Evolutionary conservation across 225 moss, liverwort and hornwort species (phyloP), one percentile per base, ranked within the genome.

Genomic region (Polytrichum commune): DNA sequence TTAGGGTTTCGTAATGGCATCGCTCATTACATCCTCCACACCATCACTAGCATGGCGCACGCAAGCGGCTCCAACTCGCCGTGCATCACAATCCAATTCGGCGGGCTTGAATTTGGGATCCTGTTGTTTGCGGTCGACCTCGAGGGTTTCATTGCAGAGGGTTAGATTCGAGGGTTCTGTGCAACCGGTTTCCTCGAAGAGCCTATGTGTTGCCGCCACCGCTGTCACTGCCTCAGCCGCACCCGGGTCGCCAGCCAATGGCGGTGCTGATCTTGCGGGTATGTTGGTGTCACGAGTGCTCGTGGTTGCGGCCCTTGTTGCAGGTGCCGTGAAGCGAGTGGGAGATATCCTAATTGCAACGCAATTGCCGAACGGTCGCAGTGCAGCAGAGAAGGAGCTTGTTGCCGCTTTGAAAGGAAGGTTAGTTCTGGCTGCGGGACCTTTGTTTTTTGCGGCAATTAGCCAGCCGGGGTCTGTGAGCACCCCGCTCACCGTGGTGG

Each of bases 401-500:
- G 85, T 92, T 56, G 29, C 85, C 26, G 83, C 92, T 5, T 72
- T 97, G 62, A 92, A 94, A 74, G 94, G 94, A 69, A 88, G 94
- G 79, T 73, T 97, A 82, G 86, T 85, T 0, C 75, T 92, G 68
- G 92, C 91, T 33, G 94, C 87, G 9, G 97, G 88, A 25, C 97
- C 97, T 20, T 35, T 97, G 30, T 66, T 97, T 19, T 81, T 97
- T 28, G 97, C 97, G 23, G 85, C 91, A 5, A 82, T 96, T 55
- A 90, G 86, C 63, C 93, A 93, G 76, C 85, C 96, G 22, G 85
- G 84, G 5, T 79, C 90, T 18, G 94, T 97, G 70, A 94, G 88
- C 70, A 97, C 97, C n/a, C 97, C 97, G 30, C 90, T 97, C 22
- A 97, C 97, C 23, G 97, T 97, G 3, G 94, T 97, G 3, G 97